phyloP scores from a whole-genome alignment of 257 asterid genomes.

The Gardenia jasminoides region DNA sequence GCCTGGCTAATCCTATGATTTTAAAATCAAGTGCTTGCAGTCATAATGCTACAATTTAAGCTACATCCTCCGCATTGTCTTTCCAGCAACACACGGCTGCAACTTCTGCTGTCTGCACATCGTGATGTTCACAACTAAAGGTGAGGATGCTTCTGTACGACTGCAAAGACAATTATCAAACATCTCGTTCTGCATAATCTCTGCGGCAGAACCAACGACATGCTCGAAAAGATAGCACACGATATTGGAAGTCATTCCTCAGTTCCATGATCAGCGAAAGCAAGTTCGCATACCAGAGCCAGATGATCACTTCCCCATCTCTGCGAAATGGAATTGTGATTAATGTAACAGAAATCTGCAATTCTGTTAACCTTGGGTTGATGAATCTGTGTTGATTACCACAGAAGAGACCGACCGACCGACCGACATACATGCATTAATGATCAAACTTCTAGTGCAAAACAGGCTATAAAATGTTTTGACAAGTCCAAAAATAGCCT shows the following conservation, averaged over 20 bases:
- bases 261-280: slow-evolving; percentile 42
- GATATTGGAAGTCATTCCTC: slow-evolving; percentile 9
- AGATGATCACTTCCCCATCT: slow-evolving; percentile 94
- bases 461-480: neutral
- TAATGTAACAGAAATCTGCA: neutral
- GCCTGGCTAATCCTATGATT: neutral
- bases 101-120: neutral
- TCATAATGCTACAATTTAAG: neutral
- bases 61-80: neutral
- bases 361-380: neutral
- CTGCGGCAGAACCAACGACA: neutral
- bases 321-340: slow-evolving; percentile 38
- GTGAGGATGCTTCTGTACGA: neutral
- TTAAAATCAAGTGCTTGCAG: neutral
- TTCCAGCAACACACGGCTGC: neutral
- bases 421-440: neutral
- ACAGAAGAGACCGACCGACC: neutral
- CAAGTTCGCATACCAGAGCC: slow-evolving; percentile 86
- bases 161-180: neutral
- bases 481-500: neutral
- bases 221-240: neutral
- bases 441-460: neutral
- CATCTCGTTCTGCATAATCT: neutral
- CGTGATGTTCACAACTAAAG: no score
- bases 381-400: neutral